These are phyloP conservation scores for Leishmania guyanensis DNA, from an alignment of 208 protist genomes.

Conservation along the genomic window DNA sequence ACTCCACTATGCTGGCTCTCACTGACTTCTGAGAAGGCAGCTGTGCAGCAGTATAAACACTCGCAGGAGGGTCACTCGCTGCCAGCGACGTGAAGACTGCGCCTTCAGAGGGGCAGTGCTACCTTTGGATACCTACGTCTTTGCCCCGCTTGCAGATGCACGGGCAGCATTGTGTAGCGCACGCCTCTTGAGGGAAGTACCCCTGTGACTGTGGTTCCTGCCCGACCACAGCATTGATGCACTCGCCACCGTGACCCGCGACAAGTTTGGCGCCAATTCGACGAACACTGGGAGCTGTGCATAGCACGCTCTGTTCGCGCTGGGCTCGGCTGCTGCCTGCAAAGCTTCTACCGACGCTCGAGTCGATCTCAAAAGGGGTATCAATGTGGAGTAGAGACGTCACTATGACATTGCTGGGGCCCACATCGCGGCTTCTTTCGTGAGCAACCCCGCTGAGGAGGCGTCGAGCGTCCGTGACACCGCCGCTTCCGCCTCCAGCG, in stretches of 20 bases:
- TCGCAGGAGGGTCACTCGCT: slow-evolving; percentile 30
- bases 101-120: slow-evolving; percentile 25
- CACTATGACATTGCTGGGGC: slow-evolving; percentile 16
- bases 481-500: neutral
- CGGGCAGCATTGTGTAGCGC: too few species aligned
- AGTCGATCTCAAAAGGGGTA: neutral
- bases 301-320: slow-evolving; percentile 5
- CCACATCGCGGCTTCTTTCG: neutral
- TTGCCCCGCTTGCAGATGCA: neutral
- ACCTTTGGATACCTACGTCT: slow-evolving; percentile 27
- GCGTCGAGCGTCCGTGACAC: neutral
- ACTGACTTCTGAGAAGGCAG: slow-evolving; percentile 22
- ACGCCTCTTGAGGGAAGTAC: neutral
- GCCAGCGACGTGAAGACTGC: slow-evolving; percentile 31
- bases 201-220: neutral
- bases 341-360: neutral
- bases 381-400: slow-evolving; percentile 26
- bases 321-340: neutral
- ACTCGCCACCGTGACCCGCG: neutral
- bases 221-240: neutral
- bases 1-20: slow-evolving; percentile 26
- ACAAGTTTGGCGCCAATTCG: slow-evolving; percentile 6
- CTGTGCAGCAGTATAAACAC: slow-evolving; percentile 20
- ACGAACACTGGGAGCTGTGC: neutral
- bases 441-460: neutral